Conservation (phyloP, 768 basidiomycete species). For the Lentinula lateritia region DNA sequence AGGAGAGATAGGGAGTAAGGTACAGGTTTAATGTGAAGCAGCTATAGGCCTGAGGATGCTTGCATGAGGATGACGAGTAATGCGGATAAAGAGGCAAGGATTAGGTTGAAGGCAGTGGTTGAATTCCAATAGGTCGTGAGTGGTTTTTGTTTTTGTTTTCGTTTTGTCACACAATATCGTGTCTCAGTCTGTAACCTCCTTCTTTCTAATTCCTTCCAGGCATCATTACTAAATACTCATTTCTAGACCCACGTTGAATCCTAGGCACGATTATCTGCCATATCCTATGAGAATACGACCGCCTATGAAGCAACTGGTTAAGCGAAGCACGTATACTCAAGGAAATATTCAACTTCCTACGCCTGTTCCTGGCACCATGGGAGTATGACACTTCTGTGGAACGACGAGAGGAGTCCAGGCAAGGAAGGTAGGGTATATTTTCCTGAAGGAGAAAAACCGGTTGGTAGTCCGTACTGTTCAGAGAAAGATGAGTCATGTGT, state of each 20-base stretch:
- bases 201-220: background rate
- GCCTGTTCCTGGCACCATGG: background rate
- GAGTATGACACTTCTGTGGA: background rate
- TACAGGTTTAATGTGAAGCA: constrained; percentile 94
- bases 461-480: constrained; percentile 69
- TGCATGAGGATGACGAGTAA: constrained; percentile 82
- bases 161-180: background rate
- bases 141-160: constrained; percentile 19
- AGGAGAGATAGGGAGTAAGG: constrained; percentile 37
- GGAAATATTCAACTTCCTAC: background rate
- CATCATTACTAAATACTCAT: background rate
- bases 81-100: constrained; percentile 82
- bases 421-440: background rate
- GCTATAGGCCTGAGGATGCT: constrained; percentile 96
- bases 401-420: background rate
- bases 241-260: constrained; percentile 89
- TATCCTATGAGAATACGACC: constrained; percentile 86
- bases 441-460: constrained; percentile 25
- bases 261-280: constrained; percentile 91
- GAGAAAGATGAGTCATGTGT: constrained; percentile 32
- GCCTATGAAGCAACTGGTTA: constrained; percentile 75
- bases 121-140: constrained; percentile 96
- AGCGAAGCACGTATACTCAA: too few relatives aligned
- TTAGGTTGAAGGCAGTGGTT: constrained; percentile 93
- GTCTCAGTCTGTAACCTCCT: background rate